Evolutionary conservation across 2,329 filamentous ascomycete genomes (phyloP).

Genomic region (Microdochium nivale): DNA sequence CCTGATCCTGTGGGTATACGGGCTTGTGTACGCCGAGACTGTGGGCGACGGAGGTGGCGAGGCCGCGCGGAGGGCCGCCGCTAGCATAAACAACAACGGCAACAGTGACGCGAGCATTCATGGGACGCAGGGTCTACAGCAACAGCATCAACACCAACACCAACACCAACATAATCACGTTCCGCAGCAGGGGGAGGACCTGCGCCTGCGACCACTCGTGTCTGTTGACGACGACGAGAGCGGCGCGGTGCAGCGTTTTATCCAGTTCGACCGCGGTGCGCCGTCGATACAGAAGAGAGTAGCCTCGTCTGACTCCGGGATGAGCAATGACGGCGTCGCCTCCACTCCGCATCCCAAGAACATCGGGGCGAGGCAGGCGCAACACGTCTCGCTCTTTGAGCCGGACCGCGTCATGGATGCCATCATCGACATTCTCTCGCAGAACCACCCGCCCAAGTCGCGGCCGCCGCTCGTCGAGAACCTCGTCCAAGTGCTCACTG

Average conservation of each 20-base stretch:
- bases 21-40: slow-evolving; percentile 3
- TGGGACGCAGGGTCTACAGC: neutral
- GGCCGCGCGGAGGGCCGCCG: neutral
- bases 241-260: neutral
- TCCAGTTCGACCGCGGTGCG: neutral
- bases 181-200: too few species aligned
- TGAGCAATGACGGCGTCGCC: neutral
- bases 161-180: too few species aligned
- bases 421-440: neutral
- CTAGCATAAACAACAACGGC: neutral
- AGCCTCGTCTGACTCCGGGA: neutral
- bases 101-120: neutral
- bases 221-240: neutral
- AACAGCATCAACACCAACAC: neutral
- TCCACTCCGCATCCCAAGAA: neutral
- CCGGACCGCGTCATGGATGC: neutral
- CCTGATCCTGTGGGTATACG: slow-evolving; percentile 17
- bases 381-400: neutral
- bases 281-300: neutral
- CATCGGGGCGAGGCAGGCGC: neutral
- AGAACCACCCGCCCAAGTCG: neutral
- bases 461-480: neutral
- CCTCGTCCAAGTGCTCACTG: neutral
- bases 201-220: neutral
- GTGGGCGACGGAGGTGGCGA: slow-evolving; percentile 1